These are phyloP conservation scores for Tubosaeta sp. DNA, from an alignment of 768 basidiomycete species.

Conservation along the genomic window DNA sequence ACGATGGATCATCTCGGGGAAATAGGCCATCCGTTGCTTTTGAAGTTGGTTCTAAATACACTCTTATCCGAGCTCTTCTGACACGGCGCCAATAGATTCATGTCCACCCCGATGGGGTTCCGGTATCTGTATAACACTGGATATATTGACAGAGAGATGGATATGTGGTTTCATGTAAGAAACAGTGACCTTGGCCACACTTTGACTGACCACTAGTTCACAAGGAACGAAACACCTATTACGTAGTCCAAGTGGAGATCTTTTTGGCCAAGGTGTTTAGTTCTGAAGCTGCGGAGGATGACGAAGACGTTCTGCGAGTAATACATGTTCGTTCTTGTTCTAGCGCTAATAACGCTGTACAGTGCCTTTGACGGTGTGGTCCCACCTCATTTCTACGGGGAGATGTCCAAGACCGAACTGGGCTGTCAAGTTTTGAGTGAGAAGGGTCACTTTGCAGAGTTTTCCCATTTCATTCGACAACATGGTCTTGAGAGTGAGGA, in stretches of 20 bases:
- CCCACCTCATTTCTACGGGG: slow-evolving; percentile 95
- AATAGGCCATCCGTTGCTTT: slow-evolving; percentile 79
- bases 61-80: background rate
- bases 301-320: slow-evolving; percentile 58
- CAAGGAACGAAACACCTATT: slow-evolving; percentile 90
- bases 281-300: slow-evolving; percentile 49
- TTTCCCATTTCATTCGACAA: slow-evolving; percentile 83
- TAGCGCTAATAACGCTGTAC: slow-evolving; percentile 23
- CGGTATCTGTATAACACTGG: slow-evolving; percentile 86
- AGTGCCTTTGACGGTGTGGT: slow-evolving; percentile 84
- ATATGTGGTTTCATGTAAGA: slow-evolving; percentile 91
- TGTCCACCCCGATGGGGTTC: slow-evolving; percentile 92
- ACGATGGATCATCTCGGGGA: slow-evolving; percentile 94
- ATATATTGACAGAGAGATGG: slow-evolving; percentile 94
- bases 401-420: slow-evolving; percentile 94
- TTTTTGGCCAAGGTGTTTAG: slow-evolving; percentile 80
- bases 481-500: slow-evolving; percentile 86
- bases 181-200: background rate
- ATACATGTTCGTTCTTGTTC: background rate
- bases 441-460: slow-evolving; percentile 87
- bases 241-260: slow-evolving; percentile 92
- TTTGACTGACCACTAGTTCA: slow-evolving; percentile 5
- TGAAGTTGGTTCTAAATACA: slow-evolving; percentile 56
- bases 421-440: slow-evolving; percentile 90
- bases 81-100: slow-evolving; percentile 55